A percentile compares a stretch with the other conserved stretches of the same genome.
Conservation (phyloP, 495 filamentous ascomycete species). For the Aspergillus incahuasiensis region DNA sequence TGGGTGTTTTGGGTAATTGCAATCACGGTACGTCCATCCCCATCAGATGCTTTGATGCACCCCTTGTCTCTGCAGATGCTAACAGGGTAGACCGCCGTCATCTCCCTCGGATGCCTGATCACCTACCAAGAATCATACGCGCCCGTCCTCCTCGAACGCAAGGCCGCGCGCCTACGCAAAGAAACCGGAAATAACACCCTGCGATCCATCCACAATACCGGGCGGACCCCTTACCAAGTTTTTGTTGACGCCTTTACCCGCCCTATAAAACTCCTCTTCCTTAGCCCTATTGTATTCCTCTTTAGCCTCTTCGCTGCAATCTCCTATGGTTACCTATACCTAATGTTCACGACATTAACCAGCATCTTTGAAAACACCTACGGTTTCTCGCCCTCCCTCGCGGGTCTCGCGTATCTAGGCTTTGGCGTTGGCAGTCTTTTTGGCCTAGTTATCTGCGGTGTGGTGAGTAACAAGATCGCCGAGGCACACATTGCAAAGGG, state of each 20-base stretch:
- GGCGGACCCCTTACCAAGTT: constrained; percentile 13
- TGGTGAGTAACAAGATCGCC: constrained; percentile 30
- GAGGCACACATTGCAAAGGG: constrained; percentile 9
- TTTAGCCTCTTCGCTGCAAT: constrained; percentile 44
- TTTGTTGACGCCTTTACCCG: constrained; percentile 23
- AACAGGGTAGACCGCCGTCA: no score
- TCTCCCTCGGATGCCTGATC: background rate
- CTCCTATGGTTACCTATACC: constrained; percentile 62
- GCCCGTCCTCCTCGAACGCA: background rate
- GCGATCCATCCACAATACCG: constrained; percentile 24
- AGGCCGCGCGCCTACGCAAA: constrained; percentile 33
- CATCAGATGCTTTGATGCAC: no score
- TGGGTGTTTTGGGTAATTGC: no score
- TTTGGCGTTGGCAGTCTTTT: constrained; percentile 61
- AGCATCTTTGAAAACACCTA: constrained; percentile 58
- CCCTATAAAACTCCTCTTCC: constrained; percentile 45
- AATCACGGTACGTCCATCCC: no score
- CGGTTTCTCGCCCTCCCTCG: constrained; percentile 47
- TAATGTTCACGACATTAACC: constrained; percentile 62
- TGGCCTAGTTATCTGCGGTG: constrained; percentile 35
- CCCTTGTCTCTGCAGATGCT: no score
- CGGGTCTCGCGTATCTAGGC: constrained; percentile 56
- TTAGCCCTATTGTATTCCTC: constrained; percentile 16
- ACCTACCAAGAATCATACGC: constrained; percentile 4
- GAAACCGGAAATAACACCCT: constrained; percentile 49